Evolutionary conservation across 345 rosid genomes (phyloP).

Genomic region (Moricandia arvensis): DNA sequence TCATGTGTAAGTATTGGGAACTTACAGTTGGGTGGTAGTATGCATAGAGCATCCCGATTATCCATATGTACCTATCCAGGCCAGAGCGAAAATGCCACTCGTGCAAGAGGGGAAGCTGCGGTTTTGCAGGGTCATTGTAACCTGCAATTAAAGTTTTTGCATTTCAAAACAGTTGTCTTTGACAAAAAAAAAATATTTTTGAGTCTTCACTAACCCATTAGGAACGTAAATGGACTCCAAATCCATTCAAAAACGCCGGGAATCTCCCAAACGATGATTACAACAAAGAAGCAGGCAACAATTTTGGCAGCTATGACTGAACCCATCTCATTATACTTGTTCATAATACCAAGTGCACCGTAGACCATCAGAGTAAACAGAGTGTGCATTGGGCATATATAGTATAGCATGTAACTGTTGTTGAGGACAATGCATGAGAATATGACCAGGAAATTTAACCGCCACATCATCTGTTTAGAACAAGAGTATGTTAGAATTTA

Average conservation of each 20-base stretch:
- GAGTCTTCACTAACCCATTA: conserved; percentile 65
- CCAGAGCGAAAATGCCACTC: conserved; percentile 99
- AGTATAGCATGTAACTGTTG: conserved; percentile 89
- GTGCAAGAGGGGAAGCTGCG: conserved; percentile 64
- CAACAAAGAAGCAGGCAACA: conserved; percentile 74
- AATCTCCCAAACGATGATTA: conserved; percentile 85
- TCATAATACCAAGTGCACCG: conserved; percentile 85
- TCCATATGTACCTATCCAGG: conserved; percentile 99
- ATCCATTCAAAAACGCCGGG: conserved; percentile 90
- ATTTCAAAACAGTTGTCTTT: neutral
- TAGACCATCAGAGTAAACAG: conserved; percentile 99
- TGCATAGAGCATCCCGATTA: conserved; percentile 96
- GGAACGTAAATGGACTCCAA: conserved; percentile 89
- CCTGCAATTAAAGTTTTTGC: conserved; percentile 52
- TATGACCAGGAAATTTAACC: conserved; percentile 91
- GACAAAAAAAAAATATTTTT: too few relatives aligned
- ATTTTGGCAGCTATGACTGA: conserved; percentile 75
- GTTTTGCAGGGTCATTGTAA: conserved; percentile 87
- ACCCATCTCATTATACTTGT: conserved; percentile 84
- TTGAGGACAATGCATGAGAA: conserved; percentile 82
- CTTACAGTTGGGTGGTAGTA: conserved; percentile 98
- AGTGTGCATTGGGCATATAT: conserved; percentile 99
- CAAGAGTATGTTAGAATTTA: conserved; percentile 23
- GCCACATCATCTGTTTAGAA: conserved; percentile 95
- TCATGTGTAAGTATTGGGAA: conserved; percentile 15